Evolutionary conservation across 805 yeast species (phyloP).

Genomic region (Nakazawaea pomicola): DNA sequence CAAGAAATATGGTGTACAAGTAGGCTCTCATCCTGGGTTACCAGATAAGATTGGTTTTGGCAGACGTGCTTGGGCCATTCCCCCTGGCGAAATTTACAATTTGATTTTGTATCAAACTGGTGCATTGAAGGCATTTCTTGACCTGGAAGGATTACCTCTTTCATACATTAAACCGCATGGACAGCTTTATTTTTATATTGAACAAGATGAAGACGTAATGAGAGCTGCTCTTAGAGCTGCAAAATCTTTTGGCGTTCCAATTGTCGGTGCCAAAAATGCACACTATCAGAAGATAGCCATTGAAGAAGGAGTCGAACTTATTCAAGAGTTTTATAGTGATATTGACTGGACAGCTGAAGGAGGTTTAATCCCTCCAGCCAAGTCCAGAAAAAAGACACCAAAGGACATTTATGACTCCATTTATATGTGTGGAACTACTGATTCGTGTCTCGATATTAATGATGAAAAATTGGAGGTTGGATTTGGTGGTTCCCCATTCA

Average conservation of each 20-base stretch:
- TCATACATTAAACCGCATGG: constrained; percentile 34
- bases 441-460: constrained; percentile 20
- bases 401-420: constrained; percentile 26
- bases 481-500: constrained; percentile 25
- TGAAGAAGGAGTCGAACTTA: constrained; percentile 28
- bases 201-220: constrained; percentile 30
- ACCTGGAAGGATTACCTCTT: constrained; percentile 29
- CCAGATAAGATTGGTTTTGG: constrained; percentile 36
- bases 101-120: constrained; percentile 35
- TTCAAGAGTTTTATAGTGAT: constrained; percentile 33
- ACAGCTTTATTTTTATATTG: constrained; percentile 32
- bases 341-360: constrained; percentile 29
- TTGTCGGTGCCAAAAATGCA: constrained; percentile 31
- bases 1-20: constrained; percentile 28
- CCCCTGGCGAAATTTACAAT: constrained; percentile 31
- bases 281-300: constrained; percentile 24
- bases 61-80: constrained; percentile 30
- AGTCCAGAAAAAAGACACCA: constrained; percentile 26
- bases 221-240: constrained; percentile 31
- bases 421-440: constrained; percentile 23
- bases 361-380: constrained; percentile 23
- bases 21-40: constrained; percentile 36
- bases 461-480: constrained; percentile 22
- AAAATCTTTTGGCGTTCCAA: constrained; percentile 29
- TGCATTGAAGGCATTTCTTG: constrained; percentile 31